Conservation (phyloP, 192 early-diverging fungal species). For the Diversispora eburnea region DNA sequence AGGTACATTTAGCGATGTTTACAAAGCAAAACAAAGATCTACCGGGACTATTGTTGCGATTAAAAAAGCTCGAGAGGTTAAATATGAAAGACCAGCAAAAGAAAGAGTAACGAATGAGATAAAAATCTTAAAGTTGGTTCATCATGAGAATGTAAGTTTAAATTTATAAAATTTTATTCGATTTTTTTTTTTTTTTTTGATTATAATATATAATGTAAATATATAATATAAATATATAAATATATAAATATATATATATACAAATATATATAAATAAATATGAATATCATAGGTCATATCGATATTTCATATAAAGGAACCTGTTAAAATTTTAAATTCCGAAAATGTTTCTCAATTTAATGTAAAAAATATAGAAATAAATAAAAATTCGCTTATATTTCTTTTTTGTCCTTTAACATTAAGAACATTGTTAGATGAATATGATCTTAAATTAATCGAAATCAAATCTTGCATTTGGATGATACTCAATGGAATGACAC, state of each 20-base stretch:
- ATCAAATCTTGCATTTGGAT: conserved; percentile 19
- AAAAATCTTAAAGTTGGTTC: background rate
- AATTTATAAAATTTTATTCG: too few species aligned
- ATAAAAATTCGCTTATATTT: conserved; percentile 14
- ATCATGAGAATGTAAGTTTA: conserved; percentile 25
- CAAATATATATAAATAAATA: background rate
- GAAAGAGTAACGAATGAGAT: conserved; percentile 10
- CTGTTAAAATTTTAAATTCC: background rate
- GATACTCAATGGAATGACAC: conserved; percentile 70
- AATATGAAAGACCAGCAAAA: conserved; percentile 1
- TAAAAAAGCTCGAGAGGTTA: conserved; percentile 7
- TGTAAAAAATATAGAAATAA: background rate
- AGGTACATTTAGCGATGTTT: conserved; percentile 18
- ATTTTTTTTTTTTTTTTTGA: background rate
- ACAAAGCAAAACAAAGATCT: conserved; percentile 12
- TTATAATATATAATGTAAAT: background rate
- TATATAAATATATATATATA: background rate
- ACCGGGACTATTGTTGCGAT: conserved; percentile 9
- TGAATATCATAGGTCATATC: conserved; percentile 12
- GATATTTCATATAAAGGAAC: conserved; percentile 1
- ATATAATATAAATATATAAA: background rate
- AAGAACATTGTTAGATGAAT: conserved; percentile 1
- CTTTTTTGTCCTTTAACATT: conserved; percentile 23
- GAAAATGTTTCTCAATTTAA: background rate
- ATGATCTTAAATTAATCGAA: background rate